Evolutionary conservation across 2,329 filamentous ascomycete species (phyloP).

Genomic region (Colletotrichum destructivum): DNA sequence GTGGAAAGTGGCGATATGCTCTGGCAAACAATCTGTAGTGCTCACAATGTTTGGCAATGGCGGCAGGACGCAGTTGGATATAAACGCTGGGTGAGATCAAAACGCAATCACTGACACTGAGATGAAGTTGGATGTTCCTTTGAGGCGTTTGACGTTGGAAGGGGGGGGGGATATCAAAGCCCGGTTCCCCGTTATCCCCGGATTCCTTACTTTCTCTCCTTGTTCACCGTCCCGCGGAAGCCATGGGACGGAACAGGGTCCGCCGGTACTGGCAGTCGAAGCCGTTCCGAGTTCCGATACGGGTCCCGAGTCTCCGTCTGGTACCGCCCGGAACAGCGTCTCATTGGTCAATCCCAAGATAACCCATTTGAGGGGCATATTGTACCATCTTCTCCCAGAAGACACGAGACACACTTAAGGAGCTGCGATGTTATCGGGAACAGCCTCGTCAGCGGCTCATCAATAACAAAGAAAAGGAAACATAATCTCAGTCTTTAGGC

Average conservation of each 20-base stretch:
- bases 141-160: not conserved
- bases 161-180: constrained; percentile 30
- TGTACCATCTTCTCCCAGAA: constrained; percentile 2
- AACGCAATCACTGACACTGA: not conserved
- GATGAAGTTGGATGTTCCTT: constrained; percentile 7
- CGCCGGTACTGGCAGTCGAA: not conserved
- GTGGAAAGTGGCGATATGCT: not conserved
- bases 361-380: not conserved
- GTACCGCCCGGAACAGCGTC: not conserved
- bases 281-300: constrained; percentile 36
- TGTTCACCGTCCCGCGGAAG: constrained; percentile 16
- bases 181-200: constrained; percentile 21
- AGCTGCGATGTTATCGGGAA: not conserved
- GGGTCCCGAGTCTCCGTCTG: not conserved
- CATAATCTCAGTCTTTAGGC: not conserved
- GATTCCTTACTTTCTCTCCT: constrained; percentile 3
- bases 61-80: too few species aligned
- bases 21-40: not conserved
- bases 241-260: constrained; percentile 14
- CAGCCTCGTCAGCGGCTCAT: not conserved
- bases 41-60: not conserved
- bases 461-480: not conserved
- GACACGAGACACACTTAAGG: constrained; percentile 16
- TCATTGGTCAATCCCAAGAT: not conserved
- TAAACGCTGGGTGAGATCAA: not conserved